Base-by-base conservation (phyloP, 768 basidiomycete genomes). In the Tricholoma saponaceum region DNA sequence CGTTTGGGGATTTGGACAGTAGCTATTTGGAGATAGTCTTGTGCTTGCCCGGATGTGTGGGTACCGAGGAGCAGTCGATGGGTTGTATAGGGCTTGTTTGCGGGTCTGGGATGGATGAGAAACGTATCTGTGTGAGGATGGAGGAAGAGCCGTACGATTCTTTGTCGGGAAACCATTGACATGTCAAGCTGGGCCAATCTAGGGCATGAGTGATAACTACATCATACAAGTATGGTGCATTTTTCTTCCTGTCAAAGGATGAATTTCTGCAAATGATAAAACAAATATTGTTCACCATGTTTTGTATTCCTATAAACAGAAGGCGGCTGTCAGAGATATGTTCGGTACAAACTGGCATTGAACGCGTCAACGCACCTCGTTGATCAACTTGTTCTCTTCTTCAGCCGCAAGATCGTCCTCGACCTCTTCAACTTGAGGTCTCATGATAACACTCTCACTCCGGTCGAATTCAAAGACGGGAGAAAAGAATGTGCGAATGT, bases 131-230 rank as follows among this genome's bases (percentile, higher is more conserved):
- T 23, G 26, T 3, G 16, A 37, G n/a, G 32, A 9, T 26, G 20
- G 33, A 25, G 30, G 41, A 52, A 43, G 20, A 55, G 10, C 73
- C 92, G 67, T 64, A 95, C 95, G 85, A 83, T 74, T 98, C 92
- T 72, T 86, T 89, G 79, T 99, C 97, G 0, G 97, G 97, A 72
- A 99, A 91, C 97, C 97, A 99, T 75, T 98, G 97, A 70, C 92
- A 95, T 4, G 97, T 99, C 67, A 99, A 70, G 67, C 89, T 93
- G 18, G 97, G 97, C 97, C 97, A 99, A 73, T 97, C 94, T 51
- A 98, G 80, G 30, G 96, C 96, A 70, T 98, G 96, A 1, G 96
- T 98, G 66, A 99, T 89, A 62, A 99, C 92, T 22, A 96, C 81
- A 72, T 99, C 97, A 72, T 99, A 99, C 13, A 98, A 84, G 75